Conservation (phyloP, 2,329 filamentous ascomycete genomes). For the Colletotrichum musae region DNA sequence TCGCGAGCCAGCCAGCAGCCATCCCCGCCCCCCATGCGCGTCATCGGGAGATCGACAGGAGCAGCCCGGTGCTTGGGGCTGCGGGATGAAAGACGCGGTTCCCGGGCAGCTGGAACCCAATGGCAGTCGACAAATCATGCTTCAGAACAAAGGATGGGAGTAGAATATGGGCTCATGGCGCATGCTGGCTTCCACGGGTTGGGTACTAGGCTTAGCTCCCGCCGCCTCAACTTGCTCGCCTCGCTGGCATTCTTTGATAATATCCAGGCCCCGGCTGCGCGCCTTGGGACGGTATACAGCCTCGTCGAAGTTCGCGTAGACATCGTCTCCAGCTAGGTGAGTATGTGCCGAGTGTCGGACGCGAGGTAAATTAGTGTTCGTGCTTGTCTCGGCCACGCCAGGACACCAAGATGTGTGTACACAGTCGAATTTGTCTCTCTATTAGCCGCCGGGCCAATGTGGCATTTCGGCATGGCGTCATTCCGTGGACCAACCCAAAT, state of each 20-base stretch:
- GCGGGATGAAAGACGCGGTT: neutral
- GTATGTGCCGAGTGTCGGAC: neutral
- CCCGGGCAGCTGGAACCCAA: neutral
- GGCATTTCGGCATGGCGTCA: neutral
- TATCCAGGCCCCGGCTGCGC: constrained; percentile 3
- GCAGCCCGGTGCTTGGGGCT: neutral
- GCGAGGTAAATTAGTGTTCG: too few species aligned
- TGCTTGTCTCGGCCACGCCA: neutral
- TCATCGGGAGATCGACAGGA: neutral
- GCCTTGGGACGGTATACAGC: neutral
- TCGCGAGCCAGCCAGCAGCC: neutral
- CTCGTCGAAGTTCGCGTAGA: too few species aligned
- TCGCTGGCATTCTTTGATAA: neutral
- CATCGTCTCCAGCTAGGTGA: neutral
- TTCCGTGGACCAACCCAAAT: neutral
- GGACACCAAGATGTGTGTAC: neutral
- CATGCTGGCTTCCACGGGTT: neutral
- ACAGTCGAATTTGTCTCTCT: neutral
- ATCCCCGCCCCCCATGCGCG: neutral
- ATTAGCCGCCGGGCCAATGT: neutral
- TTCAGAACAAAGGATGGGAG: neutral
- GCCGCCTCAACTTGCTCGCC: constrained; percentile 6
- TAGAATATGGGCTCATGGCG: constrained; percentile 8
- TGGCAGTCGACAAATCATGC: neutral
- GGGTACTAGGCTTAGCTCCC: constrained; percentile 11